Evolutionary conservation across 306 rosid species (phyloP), one percentile per base, ranked within the genome.

Genomic region (Senna siamea): DNA sequence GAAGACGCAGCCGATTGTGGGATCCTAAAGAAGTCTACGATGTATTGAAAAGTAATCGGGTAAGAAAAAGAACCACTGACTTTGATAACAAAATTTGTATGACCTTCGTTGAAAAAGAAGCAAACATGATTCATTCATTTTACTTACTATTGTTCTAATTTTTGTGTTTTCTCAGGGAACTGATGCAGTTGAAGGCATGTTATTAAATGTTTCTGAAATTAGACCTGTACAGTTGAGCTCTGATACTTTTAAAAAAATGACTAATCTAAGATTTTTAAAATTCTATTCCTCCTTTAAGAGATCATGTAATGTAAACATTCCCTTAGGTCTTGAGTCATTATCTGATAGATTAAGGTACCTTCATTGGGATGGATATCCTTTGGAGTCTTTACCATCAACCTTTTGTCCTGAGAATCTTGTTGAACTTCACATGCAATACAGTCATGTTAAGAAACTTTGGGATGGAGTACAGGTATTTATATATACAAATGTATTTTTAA

Each of bases 221-320:
- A 2, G 55, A 32, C 26, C 11, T 32, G 7, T 75, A 7, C 1
- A 0, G 0, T 64, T 75, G 17, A 5, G 0, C 0, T 7, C 63
- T 23, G 64, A 75, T 10, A 17, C 78, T 18, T 78, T 82, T 28
- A 14, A 1, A 2, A 70, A 50, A 52, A 78, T 82, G 86, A n/a
- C 7, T 3, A 6, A 17, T 32, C 34, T 82, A 1, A 78, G 71
- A 56, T 6, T 74, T 48, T n/a, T 82, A 0, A 61, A 50, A 14
- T 61, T 78, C 28, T 41, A 40, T 28, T 50, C 62, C 7, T 12
- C 37, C 34, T 18, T 6, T 43, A 4, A 0, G 7, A 63, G 34
- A 57, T 18, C 50, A 13, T 30, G 26, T 9, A 61, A n/a, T 13
- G 8, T 71, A 0, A 26, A 46, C 20, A 18, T 64, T 72, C 35